Percentiles rank a stretch among this genome's conserved stretches.
phyloP scores from a whole-genome alignment of 768 basidiomycete genomes.

The Pholiota conissans region DNA sequence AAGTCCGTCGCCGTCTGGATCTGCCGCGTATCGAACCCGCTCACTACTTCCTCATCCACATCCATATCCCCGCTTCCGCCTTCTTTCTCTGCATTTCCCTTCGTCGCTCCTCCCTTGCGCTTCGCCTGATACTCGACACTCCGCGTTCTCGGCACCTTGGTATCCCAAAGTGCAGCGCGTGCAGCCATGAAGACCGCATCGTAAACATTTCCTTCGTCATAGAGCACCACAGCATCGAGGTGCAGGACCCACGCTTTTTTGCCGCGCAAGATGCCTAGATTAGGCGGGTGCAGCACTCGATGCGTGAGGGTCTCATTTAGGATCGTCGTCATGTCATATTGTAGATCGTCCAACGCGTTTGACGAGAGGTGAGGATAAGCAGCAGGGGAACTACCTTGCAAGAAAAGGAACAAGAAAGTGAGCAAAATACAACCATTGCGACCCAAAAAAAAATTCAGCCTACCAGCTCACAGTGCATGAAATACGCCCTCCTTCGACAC shows the following conservation, averaged over 20 bases:
- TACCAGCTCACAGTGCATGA: conserved; percentile 78
- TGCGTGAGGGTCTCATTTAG: conserved; percentile 68
- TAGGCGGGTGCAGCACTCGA: conserved; percentile 62
- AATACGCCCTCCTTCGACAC: conserved; percentile 60
- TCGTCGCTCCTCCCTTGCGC: conserved; percentile 22
- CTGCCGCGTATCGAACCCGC: conserved; percentile 60
- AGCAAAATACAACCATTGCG: neutral
- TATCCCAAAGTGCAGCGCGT: conserved; percentile 78
- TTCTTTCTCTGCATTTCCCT: conserved; percentile 11
- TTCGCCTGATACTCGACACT: conserved; percentile 63
- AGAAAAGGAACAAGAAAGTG: neutral
- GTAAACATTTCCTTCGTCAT: conserved; percentile 72
- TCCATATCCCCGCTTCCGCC: conserved; percentile 48
- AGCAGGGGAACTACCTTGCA: conserved; percentile 68
- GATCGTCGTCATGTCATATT: conserved; percentile 67
- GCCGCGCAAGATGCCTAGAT: conserved; percentile 57
- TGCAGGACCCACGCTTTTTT: conserved; percentile 77
- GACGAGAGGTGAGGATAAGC: conserved; percentile 74
- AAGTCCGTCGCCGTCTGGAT: conserved; percentile 67
- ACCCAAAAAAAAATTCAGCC: conserved; percentile 22
- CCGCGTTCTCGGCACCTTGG: conserved; percentile 74
- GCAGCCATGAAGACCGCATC: conserved; percentile 82
- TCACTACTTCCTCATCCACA: conserved; percentile 46
- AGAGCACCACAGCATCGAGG: conserved; percentile 72
- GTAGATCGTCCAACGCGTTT: conserved; percentile 70